Evolutionary conservation across 73 alveolate species (phyloP).

Genomic region (Urostyla sp.): DNA sequence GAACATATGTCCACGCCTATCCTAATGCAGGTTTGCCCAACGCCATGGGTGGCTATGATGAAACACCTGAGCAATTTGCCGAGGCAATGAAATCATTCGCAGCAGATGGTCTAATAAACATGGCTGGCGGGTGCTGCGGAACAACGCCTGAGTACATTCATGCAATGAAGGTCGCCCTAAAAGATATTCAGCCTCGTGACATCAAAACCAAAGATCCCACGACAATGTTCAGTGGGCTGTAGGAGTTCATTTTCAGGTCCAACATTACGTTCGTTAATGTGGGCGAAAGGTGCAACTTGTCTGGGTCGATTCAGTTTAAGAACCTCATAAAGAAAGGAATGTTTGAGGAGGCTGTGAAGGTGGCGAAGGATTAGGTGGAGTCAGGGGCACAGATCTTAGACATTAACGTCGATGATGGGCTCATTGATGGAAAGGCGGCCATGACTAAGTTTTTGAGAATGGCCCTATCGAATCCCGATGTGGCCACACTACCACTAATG

Average conservation of each 20-base stretch:
- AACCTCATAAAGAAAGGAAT: slow-evolving; percentile 72
- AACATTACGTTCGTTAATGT: slow-evolving; percentile 77
- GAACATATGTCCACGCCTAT: slow-evolving; percentile 81
- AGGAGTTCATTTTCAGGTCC: slow-evolving; percentile 64
- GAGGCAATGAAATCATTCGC: slow-evolving; percentile 64
- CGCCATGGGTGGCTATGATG: slow-evolving; percentile 94
- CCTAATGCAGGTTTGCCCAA: slow-evolving; percentile 94
- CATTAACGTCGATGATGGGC: slow-evolving; percentile 86
- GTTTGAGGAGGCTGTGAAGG: slow-evolving; percentile 80
- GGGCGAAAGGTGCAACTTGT: slow-evolving; percentile 91
- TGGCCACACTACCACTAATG: slow-evolving; percentile 86
- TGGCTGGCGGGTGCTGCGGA: slow-evolving; percentile 97
- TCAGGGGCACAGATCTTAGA: slow-evolving; percentile 87
- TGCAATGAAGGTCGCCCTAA: slow-evolving; percentile 61
- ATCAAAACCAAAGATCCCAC: slow-evolving; percentile 19
- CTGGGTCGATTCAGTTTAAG: slow-evolving; percentile 86
- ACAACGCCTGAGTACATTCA: slow-evolving; percentile 80
- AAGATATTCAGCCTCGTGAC: slow-evolving; percentile 57
- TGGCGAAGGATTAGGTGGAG: slow-evolving; percentile 83
- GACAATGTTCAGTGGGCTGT: slow-evolving; percentile 77
- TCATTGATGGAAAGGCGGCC: slow-evolving; percentile 82
- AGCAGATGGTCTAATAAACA: slow-evolving; percentile 74
- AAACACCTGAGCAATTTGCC: slow-evolving; percentile 85
- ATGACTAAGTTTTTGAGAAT: slow-evolving; percentile 84
- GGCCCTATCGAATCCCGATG: slow-evolving; percentile 76